A percentile compares a stretch with the other conserved stretches of the same genome.
Conservation (phyloP, 1,139 yeast species). For the Geotrichum carabidarum region DNA sequence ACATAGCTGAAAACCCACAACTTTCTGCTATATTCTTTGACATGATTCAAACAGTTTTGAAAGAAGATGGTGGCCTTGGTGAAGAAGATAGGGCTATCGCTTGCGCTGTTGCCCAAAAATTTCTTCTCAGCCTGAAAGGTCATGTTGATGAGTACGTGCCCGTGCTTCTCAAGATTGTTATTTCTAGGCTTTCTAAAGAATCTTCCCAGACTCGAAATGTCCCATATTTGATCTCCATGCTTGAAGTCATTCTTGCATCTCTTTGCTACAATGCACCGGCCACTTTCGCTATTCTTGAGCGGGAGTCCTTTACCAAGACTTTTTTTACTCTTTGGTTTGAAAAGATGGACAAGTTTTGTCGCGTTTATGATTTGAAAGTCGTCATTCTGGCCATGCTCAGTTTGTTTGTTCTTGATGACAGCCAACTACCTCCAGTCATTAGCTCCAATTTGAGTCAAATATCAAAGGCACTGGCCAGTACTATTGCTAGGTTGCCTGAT, state of each 20-base stretch:
- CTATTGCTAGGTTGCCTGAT: slow-evolving; percentile 59
- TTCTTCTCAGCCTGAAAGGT: slow-evolving; percentile 45
- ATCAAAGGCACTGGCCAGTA: slow-evolving; percentile 46
- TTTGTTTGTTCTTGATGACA: slow-evolving; percentile 40
- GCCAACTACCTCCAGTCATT: slow-evolving; percentile 38
- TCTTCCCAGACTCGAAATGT: slow-evolving; percentile 32
- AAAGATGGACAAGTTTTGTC: slow-evolving; percentile 50
- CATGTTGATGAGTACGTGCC: slow-evolving; percentile 43
- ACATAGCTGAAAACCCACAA: slow-evolving; percentile 40
- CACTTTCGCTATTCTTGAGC: slow-evolving; percentile 52
- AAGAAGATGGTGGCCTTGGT: slow-evolving; percentile 41
- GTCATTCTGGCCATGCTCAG: slow-evolving; percentile 62
- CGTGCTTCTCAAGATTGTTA: slow-evolving; percentile 39
- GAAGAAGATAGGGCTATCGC: slow-evolving; percentile 49
- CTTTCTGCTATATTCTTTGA: slow-evolving; percentile 29
- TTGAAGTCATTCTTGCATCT: slow-evolving; percentile 64
- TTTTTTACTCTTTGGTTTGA: slow-evolving; percentile 70
- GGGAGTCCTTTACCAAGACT: slow-evolving; percentile 42
- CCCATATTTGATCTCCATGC: slow-evolving; percentile 51
- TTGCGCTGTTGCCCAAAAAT: slow-evolving; percentile 52
- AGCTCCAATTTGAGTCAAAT: slow-evolving; percentile 38
- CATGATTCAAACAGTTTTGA: slow-evolving; percentile 37
- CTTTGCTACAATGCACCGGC: slow-evolving; percentile 56
- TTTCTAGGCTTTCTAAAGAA: slow-evolving; percentile 30
- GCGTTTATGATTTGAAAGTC: slow-evolving; percentile 80